Base-by-base conservation (phyloP, 495 filamentous ascomycete species). In the Trichocladium uniseriatum region DNA sequence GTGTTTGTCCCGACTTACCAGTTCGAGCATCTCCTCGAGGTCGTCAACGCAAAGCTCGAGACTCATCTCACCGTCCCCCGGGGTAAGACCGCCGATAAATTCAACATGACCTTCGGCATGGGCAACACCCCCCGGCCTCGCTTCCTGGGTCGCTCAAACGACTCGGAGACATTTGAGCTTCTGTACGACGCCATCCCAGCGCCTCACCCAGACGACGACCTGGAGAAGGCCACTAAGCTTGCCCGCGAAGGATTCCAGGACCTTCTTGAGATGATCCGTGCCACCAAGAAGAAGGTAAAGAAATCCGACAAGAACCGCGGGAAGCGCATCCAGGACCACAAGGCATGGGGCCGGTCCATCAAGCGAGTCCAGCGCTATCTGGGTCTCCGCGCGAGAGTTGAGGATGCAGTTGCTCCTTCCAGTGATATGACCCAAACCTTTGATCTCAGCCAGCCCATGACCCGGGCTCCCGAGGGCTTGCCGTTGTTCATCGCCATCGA, bases 401-500 rank as follows among this genome's bases (percentile, higher is more conserved):
- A 28, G 11, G 27, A 24, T 21, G 38, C 34, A 8, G 32, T 14
- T 3, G 9, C 35, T 13, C n/a, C 28, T 9, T 18, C n/a, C 1
- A n/a, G 24, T 14, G 38, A 2, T 2, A 21, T 27, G 32, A 29
- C 38, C 13, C 42, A 32, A 20, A n/a, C 43, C 11, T 43, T 57
- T 22, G 47, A 60, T 24, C 45, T 61, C 43, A 42, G 39, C 15
- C 50, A 34, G 21, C 53, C 60, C 14, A 55, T 54, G 46, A 63
- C 69, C 2, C 79, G 79, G 53, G 65, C 73, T 15, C 54, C 68
- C 18, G 69, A 74, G 32, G 28, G 53, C 6, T 59, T 57, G 6
- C 77, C 83, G 1, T 68, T 94, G 19, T 87, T 98, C 56, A 69
- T 95, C 48, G 80, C 75, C 52, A 67, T 95, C 38, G 91, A 98